These are phyloP conservation scores for Cymbopogon flexuosus DNA, from an alignment of 202 grass and related monocot genomes.

Conservation along the genomic window DNA sequence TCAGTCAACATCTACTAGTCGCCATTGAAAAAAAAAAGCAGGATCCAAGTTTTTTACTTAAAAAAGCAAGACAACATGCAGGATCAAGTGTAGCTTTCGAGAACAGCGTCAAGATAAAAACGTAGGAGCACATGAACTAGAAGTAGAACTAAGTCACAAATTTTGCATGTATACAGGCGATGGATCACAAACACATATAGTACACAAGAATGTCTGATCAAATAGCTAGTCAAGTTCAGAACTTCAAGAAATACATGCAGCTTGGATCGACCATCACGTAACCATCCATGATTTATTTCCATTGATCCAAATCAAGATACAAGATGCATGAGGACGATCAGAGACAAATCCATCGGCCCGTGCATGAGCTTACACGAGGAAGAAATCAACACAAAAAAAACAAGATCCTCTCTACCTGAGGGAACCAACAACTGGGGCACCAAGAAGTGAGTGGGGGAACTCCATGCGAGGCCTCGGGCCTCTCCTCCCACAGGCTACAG, in stretches of 20 bases:
- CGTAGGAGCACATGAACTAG: not conserved
- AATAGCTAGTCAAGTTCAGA: not conserved
- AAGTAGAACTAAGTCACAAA: not conserved
- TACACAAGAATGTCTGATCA: not conserved
- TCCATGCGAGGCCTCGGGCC: constrained; percentile 30
- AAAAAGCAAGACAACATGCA: not conserved
- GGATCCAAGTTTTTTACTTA: not conserved
- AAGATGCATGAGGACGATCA: not conserved
- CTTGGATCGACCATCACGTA: not conserved
- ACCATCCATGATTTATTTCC: constrained; percentile 17
- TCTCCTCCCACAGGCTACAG: constrained; percentile 27
- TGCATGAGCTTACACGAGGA: not conserved
- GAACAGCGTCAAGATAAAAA: not conserved
- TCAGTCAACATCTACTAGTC: not conserved
- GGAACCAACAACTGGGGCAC: not conserved
- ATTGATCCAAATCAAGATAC: constrained; percentile 29
- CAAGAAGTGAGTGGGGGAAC: constrained; percentile 60
- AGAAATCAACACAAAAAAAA: not conserved
- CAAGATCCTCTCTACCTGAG: constrained; percentile 22
- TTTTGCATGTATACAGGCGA: not conserved
- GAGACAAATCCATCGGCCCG: not conserved
- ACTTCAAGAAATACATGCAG: not conserved
- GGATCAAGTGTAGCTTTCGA: not conserved
- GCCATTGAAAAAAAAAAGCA: not conserved
- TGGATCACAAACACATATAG: not conserved